phyloP scores from a whole-genome alignment of 176 grass and related monocot genomes.

The Carex myosuroides region DNA sequence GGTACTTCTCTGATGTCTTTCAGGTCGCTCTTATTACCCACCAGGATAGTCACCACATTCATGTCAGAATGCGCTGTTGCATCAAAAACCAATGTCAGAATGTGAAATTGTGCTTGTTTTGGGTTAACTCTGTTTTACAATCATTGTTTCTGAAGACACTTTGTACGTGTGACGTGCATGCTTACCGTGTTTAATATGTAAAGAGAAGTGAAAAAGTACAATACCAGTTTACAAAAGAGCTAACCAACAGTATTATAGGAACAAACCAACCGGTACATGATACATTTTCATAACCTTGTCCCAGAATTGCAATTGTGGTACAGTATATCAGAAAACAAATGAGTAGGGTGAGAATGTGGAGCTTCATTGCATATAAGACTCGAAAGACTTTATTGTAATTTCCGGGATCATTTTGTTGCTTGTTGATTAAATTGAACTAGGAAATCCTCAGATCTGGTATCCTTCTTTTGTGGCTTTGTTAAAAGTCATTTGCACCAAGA shows the following conservation, averaged over 20 bases:
- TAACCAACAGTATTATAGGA: constrained; percentile 14
- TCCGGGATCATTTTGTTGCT: not conserved
- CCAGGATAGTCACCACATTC: constrained; percentile 79
- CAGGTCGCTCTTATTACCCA: constrained; percentile 72
- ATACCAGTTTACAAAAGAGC: not conserved
- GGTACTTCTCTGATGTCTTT: constrained; percentile 56
- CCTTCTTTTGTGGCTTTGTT: not conserved
- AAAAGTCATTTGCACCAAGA: too few relatives aligned
- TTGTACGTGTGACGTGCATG: not conserved
- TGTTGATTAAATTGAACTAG: constrained; percentile 1
- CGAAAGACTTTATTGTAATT: not conserved
- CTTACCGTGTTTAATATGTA: not conserved
- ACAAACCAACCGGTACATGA: not conserved
- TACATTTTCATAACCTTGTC: not conserved
- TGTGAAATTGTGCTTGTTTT: not conserved
- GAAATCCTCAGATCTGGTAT: not conserved
- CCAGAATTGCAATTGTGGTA: not conserved
- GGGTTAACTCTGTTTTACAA: not conserved
- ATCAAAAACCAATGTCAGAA: constrained; percentile 12
- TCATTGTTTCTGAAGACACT: not conserved
- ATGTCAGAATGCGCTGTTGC: constrained; percentile 69
- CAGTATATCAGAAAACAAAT: not conserved
- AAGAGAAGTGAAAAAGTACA: not conserved
- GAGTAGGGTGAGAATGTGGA: not conserved
- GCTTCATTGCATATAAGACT: not conserved